Percentiles rank a stretch among this genome's conserved stretches.
phyloP scores from a whole-genome alignment of 352 stramenopile genomes.

The Thalassiosira sp. region DNA sequence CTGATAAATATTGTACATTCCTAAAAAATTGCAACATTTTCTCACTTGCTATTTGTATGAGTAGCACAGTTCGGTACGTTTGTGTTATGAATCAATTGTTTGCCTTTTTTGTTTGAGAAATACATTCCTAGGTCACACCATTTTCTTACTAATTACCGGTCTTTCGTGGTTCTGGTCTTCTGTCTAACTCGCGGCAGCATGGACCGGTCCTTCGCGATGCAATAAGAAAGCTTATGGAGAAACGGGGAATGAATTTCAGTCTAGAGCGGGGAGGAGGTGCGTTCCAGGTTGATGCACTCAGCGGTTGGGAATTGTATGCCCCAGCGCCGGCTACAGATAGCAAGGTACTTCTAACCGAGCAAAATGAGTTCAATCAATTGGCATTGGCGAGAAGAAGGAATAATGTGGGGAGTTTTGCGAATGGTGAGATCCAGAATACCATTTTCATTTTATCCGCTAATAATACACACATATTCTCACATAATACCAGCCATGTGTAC shows the following conservation, averaged over 20 bases:
- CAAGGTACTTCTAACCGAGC: constrained; percentile 30
- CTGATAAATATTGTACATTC: not conserved
- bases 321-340: constrained; percentile 11
- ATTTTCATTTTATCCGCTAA: too few relatives aligned
- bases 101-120: too few relatives aligned
- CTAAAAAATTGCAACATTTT: not conserved
- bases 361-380: constrained; percentile 38
- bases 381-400: constrained; percentile 21
- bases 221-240: constrained; percentile 32
- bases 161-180: too few relatives aligned
- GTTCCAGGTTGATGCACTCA: constrained; percentile 47
- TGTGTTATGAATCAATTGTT: too few relatives aligned
- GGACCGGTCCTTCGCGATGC: constrained; percentile 32
- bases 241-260: constrained; percentile 38
- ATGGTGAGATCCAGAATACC: constrained; percentile 17
- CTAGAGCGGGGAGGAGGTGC: constrained; percentile 34
- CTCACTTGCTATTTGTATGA: not conserved
- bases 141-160: too few relatives aligned
- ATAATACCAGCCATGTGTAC: not conserved
- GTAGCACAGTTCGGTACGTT: constrained; percentile 31
- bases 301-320: constrained; percentile 34
- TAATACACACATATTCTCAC: not conserved
- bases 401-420: constrained; percentile 1
- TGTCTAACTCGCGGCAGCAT: too few relatives aligned
- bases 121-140: too few relatives aligned